Base-by-base conservation (phyloP, 306 rosid species). In the Ziziphus jujuba region DNA sequence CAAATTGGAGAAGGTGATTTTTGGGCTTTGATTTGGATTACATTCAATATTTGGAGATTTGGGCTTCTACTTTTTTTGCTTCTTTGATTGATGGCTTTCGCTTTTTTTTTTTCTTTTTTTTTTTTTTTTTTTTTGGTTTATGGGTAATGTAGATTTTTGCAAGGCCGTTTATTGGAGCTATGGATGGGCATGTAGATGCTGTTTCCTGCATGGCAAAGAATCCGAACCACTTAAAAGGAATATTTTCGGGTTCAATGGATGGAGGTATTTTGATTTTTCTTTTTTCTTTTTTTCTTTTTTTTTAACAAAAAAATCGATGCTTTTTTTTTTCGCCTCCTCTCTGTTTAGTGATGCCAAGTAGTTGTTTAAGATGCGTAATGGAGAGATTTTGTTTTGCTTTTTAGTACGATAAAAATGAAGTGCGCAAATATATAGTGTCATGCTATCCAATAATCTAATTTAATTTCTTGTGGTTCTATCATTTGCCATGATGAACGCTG, bases 231-330 rank as follows among this genome's bases (percentile, higher is more conserved):
- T 82, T 93, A 97, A 87, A 74, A 75, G 84, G 87, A 59, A 67
- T 93, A 52, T 93, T 93, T 72, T 88, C 99, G 2, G 97, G 97
- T 63, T 86, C 99, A 15, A 83, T 88, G 95, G 99, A 93, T 85
- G 99, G 99, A 84, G 97, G 99, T 93, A 85, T 66, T 73, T 77
- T 21, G 24, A 45, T 66, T 22, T 2, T 60, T 69, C 45, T 71
- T 61, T 50, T 35, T 43, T 2, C n/a, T n/a, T n/a, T n/a, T n/a
- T n/a, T n/a, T 22, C 3, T 60, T 69, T 51, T 71, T 61, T 50
- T 35, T 43, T 2, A 17, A 23, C 9, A 28, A 28, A 40, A 40
- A 40, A 40, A 40, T 54, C 7, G 23, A 5, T 58, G 13, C 35
- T 45, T 35, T 58, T 68, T 7, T 28, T 28, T 28, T n/a, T n/a